A percentile compares a stretch with the other conserved stretches of the same genome.
Conservation (phyloP, 192 early-diverging fungal species). For the Phlyctochytrium bullatum region DNA sequence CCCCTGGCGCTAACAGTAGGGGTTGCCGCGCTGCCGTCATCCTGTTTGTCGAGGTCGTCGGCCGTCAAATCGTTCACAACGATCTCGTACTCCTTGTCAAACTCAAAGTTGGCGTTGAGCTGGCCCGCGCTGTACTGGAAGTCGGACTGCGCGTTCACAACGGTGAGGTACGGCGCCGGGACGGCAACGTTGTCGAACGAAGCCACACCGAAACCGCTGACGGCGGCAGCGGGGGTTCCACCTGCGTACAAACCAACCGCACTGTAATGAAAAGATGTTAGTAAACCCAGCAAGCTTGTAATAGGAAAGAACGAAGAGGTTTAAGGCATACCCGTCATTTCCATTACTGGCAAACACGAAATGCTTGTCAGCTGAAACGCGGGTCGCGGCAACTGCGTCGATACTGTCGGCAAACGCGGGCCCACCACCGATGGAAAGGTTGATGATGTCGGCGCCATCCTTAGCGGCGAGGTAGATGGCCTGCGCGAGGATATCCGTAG, state of each 20-base stretch:
- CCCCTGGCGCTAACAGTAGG: conserved; percentile 2
- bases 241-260: conserved; percentile 59
- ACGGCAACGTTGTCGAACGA: conserved; percentile 6
- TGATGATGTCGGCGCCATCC: conserved; percentile 80
- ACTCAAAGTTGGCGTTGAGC: not conserved
- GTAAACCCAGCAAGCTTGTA: no score
- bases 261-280: no score
- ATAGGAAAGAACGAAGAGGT: no score
- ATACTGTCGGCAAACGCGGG: conserved; percentile 59
- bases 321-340: conserved; percentile 69
- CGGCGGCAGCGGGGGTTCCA: conserved; percentile 13
- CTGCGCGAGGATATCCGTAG: conserved; percentile 72
- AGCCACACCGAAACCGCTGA: conserved; percentile 11
- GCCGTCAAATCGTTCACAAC: conserved; percentile 4
- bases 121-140: conserved; percentile 4
- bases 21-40: not conserved
- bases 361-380: conserved; percentile 37
- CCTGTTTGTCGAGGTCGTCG: not conserved
- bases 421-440: conserved; percentile 74
- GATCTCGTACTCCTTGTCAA: not conserved
- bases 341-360: conserved; percentile 64
- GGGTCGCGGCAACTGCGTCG: conserved; percentile 55
- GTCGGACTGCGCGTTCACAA: not conserved
- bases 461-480: conserved; percentile 68
- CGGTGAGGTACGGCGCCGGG: not conserved